Base-by-base conservation (phyloP, 2,329 filamentous ascomycete species). In the Trichoderma hamatum region DNA sequence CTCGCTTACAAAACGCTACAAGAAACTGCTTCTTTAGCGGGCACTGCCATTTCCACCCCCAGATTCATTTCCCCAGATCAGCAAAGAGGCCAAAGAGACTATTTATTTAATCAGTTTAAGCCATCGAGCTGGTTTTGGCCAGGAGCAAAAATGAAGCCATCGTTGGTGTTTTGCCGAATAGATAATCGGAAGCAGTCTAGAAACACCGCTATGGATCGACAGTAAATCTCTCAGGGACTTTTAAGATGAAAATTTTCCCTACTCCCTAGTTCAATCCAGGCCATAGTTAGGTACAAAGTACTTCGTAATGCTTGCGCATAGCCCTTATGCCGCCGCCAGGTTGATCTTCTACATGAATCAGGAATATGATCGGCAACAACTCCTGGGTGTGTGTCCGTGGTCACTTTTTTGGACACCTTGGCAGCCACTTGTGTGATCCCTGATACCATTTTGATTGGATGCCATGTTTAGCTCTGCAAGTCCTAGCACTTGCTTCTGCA, bases 361-460 rank as follows among this genome's bases (percentile, higher is more conserved):
- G 36, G 58, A 21, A 61, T 34, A 61, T 46, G 58, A 61, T 61
- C 58, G 14, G 32, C 58, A 61, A 46, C 34, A 36, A 24, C 36
- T 7, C 5, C 16, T 24, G 0, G 58, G 3, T 7, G 9, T 61
- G 7, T 3, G 2, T 30, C 36, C 30, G 11, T 21, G 34, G 2
- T 7, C 24, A 30, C n/a, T 28, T 46, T 43, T 21, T 26, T 46
- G 13, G 24, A 24, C 26, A 7, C n/a, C 14, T 61, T 30, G 36
- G 36, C 36, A 16, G 7, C 24, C 32, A 36, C 34, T 61, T 46
- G 32, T 46, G 16, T 24, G 19, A 28, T 24, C 24, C 26, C 58
- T 19, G 26, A 24, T 26, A 5, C 4, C 24, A 10, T 4, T 19
- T 34, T 24, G 34, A 63, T 52, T 63, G 34, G 49, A 16, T 19